A percentile compares a stretch with the other conserved stretches of the same genome.
Evolutionary conservation across 169 alveolate genomes (phyloP).

Genomic region (Plasmodium vivax): DNA sequence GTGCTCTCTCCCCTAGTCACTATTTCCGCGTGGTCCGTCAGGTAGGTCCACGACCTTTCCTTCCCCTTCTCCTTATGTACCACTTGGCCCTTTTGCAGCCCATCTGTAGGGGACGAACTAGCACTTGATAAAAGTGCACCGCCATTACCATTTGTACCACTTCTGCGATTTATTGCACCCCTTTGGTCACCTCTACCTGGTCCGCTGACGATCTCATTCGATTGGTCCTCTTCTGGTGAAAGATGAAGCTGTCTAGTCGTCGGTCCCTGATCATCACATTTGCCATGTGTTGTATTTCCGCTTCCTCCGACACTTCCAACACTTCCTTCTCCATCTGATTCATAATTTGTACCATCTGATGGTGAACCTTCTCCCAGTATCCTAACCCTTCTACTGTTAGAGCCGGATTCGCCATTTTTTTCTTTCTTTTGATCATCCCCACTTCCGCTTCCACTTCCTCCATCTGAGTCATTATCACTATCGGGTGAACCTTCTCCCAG

Average conservation of each 20-base stretch:
- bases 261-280: neutral
- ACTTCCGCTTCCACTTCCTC: too few species aligned
- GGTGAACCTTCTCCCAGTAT: neutral
- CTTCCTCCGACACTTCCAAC: neutral
- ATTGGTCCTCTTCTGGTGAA: neutral
- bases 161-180: neutral
- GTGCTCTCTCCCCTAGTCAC: neutral
- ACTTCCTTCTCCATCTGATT: neutral
- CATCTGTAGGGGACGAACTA: neutral
- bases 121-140: neutral
- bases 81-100: neutral
- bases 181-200: neutral
- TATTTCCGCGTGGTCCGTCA: neutral
- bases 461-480: too few species aligned
- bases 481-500: too few species aligned
- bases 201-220: neutral
- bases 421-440: too few species aligned
- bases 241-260: too few species aligned
- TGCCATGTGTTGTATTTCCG: neutral
- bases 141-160: neutral
- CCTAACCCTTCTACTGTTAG: too few species aligned
- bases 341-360: neutral
- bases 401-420: too few species aligned
- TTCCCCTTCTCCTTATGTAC: neutral
- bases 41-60: neutral